Percentiles rank a stretch among this genome's conserved stretches.
phyloP scores from a whole-genome alignment of 2,329 filamentous ascomycete genomes.

The Rhynchosporium secalis region DNA sequence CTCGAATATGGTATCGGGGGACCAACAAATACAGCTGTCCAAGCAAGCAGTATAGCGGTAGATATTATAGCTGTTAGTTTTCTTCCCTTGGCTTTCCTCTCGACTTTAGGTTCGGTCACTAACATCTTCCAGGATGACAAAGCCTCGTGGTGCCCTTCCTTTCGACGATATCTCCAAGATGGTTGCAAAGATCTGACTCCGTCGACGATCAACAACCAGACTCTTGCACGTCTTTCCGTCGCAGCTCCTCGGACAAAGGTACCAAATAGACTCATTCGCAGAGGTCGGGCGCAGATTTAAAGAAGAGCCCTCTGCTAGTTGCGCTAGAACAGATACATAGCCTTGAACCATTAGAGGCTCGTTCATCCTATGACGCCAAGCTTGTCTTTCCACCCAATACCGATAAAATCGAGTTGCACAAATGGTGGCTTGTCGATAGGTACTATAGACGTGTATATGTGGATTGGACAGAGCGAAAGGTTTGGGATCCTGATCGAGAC shows the following conservation, averaged over 20 bases:
- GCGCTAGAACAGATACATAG: neutral
- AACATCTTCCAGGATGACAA: neutral
- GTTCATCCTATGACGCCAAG: neutral
- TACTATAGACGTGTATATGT: neutral
- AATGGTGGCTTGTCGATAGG: neutral
- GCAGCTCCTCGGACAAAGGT: neutral
- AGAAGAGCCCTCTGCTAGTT: neutral
- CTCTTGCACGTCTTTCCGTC: neutral
- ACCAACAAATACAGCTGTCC: neutral
- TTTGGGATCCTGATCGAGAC: too few relatives aligned
- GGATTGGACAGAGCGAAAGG: neutral
- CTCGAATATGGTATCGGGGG: neutral
- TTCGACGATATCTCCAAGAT: neutral
- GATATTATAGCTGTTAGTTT: neutral
- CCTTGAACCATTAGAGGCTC: neutral
- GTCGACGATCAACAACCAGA: neutral
- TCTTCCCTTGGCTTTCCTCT: neutral
- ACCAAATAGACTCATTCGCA: too few relatives aligned
- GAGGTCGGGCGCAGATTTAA: neutral
- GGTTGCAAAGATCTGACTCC: neutral
- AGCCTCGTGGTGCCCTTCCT: neutral
- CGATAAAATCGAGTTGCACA: neutral
- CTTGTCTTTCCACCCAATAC: neutral
- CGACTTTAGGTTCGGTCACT: neutral
- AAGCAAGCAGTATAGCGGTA: neutral